Conservation (phyloP, 202 grass and related monocot genomes). For the Panicum virgatum region DNA sequence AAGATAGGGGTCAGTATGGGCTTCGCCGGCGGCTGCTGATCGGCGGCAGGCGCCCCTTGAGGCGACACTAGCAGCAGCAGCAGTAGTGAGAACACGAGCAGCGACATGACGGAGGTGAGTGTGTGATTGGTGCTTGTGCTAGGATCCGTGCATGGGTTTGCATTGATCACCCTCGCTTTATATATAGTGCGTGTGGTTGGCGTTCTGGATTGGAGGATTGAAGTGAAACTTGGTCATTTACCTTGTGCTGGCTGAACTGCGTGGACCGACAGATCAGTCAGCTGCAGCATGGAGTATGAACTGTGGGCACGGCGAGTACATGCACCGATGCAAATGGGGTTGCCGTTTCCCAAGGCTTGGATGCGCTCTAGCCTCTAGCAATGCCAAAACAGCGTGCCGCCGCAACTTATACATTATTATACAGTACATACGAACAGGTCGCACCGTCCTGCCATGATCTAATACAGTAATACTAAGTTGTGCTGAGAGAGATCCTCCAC, state of each 20-base stretch:
- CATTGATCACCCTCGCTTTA: neutral
- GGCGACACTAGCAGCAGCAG: neutral
- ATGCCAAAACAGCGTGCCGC: neutral
- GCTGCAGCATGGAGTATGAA: neutral
- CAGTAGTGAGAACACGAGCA: neutral
- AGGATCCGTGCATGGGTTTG: too few species aligned
- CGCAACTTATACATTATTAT: too few species aligned
- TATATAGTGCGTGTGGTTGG: neutral
- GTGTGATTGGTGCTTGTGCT: too few species aligned
- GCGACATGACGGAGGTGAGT: neutral
- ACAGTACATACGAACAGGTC: too few species aligned
- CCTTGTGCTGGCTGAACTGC: neutral
- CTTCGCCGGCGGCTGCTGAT: neutral
- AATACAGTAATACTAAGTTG: too few species aligned
- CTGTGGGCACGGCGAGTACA: neutral
- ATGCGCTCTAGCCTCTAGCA: neutral
- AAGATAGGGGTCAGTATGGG: slow-evolving; percentile 39
- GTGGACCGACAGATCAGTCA: neutral
- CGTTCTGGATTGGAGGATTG: neutral
- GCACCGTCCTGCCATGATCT: too few species aligned
- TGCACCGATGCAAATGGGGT: neutral
- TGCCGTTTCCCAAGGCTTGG: neutral
- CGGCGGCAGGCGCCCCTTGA: neutral
- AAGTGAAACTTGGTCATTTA: neutral
- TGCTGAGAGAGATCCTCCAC: too few species aligned